Evolutionary conservation across 2,329 filamentous ascomycete species (phyloP), one percentile per base, ranked within the genome.

Genomic region (Alternaria rosae): DNA sequence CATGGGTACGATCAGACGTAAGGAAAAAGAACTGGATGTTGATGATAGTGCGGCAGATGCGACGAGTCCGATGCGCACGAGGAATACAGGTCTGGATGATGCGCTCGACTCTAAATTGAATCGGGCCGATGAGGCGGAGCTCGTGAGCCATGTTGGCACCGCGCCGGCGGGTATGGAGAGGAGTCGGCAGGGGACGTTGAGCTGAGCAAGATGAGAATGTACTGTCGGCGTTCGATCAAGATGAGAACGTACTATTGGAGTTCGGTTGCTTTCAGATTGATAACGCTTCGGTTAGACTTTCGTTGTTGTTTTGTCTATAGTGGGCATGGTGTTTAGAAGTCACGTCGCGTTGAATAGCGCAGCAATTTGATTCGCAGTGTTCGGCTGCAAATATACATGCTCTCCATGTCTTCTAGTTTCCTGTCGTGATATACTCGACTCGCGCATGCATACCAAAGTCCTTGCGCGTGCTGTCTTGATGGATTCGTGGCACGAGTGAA

Each of bases 41-140:
- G 79, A 81, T 55, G 79, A 81, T 54, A 78, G 78, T 20, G 76
- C 76, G 8, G 78, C 77, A 1, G 79, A 81, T 69, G 78, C 78
- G 8, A 80, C 78, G 0, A 79, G 75, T 50, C 76, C 77, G 3
- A 62, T 79, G 59, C 67, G 77, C 3, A 76, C 70, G 3, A 69
- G 71, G 43, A 72, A 62, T 4, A 75, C 65, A 6, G 63, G 70
- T 13, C 57, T 78, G 1, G 77, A 79, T 2, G 67, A 70, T 10
- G 72, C 70, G 30, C 42, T 77, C 17, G 67, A 54, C 5, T 28
- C 26, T 32, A 41, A 44, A 4, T 44, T 48, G 23, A 63, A 35
- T 21, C 58, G 66, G 17, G 65, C 71, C 30, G 66, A 62, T 30
- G 72, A 74, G 23, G 65, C 65, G 35, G 53, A 63, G 42, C 41